Evolutionary conservation across 441 rosid species (phyloP).

Genomic region (Gossypium davidsonii): DNA sequence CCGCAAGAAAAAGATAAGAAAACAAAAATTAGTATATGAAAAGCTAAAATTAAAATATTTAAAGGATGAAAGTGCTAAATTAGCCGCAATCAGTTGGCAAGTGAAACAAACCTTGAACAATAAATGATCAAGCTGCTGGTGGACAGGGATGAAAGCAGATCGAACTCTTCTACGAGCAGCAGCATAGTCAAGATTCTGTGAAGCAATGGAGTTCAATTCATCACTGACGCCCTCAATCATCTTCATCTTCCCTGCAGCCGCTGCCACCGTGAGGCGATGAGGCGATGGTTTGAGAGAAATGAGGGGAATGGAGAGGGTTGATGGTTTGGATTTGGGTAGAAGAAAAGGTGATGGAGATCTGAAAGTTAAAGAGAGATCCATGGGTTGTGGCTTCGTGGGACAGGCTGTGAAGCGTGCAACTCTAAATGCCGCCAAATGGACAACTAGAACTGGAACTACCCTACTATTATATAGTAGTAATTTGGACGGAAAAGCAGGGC

Average conservation of each 20-base stretch:
- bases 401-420: neutral
- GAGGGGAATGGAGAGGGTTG: neutral
- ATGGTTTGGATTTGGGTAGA: neutral
- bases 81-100: neutral
- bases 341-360: constrained; percentile 1
- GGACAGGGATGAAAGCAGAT: constrained; percentile 58
- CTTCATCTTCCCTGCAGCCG: neutral
- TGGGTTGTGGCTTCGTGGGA: neutral
- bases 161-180: constrained; percentile 66
- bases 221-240: constrained; percentile 56
- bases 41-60: neutral
- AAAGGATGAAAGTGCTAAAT: constrained; percentile 4
- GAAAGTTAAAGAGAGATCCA: constrained; percentile 4
- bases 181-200: constrained; percentile 65
- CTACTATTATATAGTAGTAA: neutral
- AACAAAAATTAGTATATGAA: neutral
- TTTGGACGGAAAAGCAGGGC: neutral
- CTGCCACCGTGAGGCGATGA: neutral
- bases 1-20: constrained; percentile 3
- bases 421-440: neutral
- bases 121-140: constrained; percentile 74
- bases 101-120: constrained; percentile 58
- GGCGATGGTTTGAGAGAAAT: neutral
- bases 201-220: constrained; percentile 60
- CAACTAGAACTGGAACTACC: neutral